These are phyloP conservation scores for Leersia perrieri DNA, from an alignment of 176 grass and related monocot genomes.

Conservation along the genomic window DNA sequence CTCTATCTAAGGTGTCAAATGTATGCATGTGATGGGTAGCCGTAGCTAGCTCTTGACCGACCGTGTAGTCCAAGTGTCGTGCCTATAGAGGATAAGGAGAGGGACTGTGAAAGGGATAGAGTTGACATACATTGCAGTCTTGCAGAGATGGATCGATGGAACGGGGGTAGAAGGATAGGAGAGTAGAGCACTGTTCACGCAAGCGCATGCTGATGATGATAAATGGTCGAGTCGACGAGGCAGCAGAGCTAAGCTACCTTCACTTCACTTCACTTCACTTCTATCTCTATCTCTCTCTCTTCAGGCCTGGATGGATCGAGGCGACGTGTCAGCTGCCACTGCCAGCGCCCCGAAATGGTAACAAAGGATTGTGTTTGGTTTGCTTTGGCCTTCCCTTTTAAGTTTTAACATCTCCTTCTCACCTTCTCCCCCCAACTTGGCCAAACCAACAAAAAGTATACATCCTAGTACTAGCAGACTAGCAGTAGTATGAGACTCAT, in stretches of 20 bases:
- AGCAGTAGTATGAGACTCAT: background rate
- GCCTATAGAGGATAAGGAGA: background rate
- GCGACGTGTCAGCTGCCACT: constrained; percentile 32
- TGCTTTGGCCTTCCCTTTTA: background rate
- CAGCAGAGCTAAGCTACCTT: background rate
- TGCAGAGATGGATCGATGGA: background rate
- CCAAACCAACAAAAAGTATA: background rate
- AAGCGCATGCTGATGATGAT: background rate
- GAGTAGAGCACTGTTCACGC: constrained; percentile 30
- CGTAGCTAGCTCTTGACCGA: background rate
- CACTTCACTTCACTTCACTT: no score
- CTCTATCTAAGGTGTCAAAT: background rate
- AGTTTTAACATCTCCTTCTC: background rate
- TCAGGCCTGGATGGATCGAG: no score
- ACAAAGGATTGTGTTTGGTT: constrained; percentile 15
- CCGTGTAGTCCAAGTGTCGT: constrained; percentile 11
- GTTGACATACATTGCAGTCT: background rate
- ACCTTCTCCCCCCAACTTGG: background rate
- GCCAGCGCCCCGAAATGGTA: constrained; percentile 33
- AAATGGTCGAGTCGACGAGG: background rate
- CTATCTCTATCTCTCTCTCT: no score
- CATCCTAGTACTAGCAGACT: background rate
- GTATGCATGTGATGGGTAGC: background rate
- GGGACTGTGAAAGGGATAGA: background rate
- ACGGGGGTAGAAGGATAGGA: background rate